Conservation (phyloP, 768 basidiomycete genomes). For the Polyporus arcularius region DNA sequence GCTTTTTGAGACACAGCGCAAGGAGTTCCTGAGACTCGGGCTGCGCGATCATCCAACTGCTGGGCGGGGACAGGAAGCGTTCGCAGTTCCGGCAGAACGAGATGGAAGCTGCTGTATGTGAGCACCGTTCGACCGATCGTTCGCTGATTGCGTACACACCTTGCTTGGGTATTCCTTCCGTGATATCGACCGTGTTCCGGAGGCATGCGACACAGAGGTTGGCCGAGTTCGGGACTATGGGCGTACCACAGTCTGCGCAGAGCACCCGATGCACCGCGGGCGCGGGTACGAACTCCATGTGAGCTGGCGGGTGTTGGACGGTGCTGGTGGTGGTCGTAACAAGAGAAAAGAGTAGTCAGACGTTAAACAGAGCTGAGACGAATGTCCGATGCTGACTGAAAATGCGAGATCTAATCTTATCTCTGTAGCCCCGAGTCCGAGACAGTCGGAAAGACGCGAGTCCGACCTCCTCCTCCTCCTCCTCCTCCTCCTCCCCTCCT, state of each 20-base stretch:
- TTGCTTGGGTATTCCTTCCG: conserved; percentile 97
- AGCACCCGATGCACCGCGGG: conserved; percentile 81
- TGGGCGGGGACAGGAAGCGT: conserved; percentile 89
- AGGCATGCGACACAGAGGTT: conserved; percentile 90
- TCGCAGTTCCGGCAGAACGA: conserved; percentile 97
- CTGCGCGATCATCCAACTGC: conserved; percentile 80
- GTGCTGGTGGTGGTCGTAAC: too few relatives aligned
- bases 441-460: too few relatives aligned
- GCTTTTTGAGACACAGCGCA: conserved; percentile 91
- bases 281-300: conserved; percentile 78
- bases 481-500: too few relatives aligned
- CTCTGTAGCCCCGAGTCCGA: too few relatives aligned
- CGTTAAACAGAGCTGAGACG: too few relatives aligned
- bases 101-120: conserved; percentile 61
- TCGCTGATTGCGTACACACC: conserved; percentile 33
- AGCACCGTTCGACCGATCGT: neutral
- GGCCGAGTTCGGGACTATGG: conserved; percentile 89
- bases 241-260: conserved; percentile 90
- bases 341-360: too few relatives aligned
- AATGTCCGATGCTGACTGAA: too few relatives aligned
- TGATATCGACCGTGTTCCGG: conserved; percentile 93
- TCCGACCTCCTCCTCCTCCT: too few relatives aligned
- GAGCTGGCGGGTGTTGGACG: too few relatives aligned
- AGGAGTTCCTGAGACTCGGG: conserved; percentile 93
- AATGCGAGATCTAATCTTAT: too few relatives aligned